Evolutionary conservation across 495 filamentous ascomycete genomes (phyloP).

Genomic region (Penicillium manginii): DNA sequence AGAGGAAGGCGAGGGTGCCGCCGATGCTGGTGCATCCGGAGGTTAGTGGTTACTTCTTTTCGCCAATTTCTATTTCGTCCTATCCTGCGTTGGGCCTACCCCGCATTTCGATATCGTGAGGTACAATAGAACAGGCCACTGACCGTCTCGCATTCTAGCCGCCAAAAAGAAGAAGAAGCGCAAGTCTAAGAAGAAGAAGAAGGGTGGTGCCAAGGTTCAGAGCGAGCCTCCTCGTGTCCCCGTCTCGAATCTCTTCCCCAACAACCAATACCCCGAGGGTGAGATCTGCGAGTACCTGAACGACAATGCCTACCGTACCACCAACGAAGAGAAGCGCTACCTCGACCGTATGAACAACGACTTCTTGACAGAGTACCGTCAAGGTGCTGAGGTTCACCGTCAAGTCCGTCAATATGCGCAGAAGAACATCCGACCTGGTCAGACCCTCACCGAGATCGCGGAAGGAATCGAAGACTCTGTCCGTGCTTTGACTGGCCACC

Average conservation of each 20-base stretch:
- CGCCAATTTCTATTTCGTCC: not conserved
- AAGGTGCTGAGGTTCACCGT: slow-evolving; percentile 78
- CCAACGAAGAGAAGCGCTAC: slow-evolving; percentile 85
- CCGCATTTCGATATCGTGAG: not conserved
- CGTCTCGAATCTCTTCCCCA: slow-evolving; percentile 75
- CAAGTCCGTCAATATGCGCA: slow-evolving; percentile 64
- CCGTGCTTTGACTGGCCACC: slow-evolving; percentile 58
- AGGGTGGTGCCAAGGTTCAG: slow-evolving; percentile 67
- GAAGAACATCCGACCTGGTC: slow-evolving; percentile 58
- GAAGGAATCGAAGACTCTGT: slow-evolving; percentile 65
- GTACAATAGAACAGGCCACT: slow-evolving; percentile 4
- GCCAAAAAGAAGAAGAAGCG: slow-evolving; percentile 85
- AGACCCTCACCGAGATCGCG: slow-evolving; percentile 61
- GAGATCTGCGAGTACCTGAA: slow-evolving; percentile 77
- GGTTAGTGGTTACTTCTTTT: slow-evolving; percentile 30
- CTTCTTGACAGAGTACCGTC: slow-evolving; percentile 83
- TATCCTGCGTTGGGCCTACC: not conserved
- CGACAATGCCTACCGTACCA: slow-evolving; percentile 81
- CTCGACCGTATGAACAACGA: slow-evolving; percentile 82
- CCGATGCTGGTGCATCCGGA: slow-evolving; percentile 47
- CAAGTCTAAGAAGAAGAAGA: slow-evolving; percentile 75
- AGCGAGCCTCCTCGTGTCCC: slow-evolving; percentile 76
- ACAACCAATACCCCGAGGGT: slow-evolving; percentile 74
- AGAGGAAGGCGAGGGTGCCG: slow-evolving; percentile 50
- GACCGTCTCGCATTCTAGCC: slow-evolving; percentile 31